Conservation (phyloP, 345 rosid genomes). For the Euphorbia pulcherrima region DNA sequence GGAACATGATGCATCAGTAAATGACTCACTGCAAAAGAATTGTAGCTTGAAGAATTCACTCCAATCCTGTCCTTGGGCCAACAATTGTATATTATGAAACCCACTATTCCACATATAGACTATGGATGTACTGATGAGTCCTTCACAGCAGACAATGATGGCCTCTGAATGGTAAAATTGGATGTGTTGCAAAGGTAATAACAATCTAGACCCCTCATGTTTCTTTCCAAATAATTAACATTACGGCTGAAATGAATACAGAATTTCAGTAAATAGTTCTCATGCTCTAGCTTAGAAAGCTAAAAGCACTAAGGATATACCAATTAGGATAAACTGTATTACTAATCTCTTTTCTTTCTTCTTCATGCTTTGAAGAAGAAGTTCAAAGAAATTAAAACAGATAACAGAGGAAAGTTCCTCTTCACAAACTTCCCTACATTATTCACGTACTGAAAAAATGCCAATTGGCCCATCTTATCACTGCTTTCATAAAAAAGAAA, state of each 20-base stretch:
- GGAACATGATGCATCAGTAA: not conserved
- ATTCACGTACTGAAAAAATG: no score
- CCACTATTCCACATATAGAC: conserved; percentile 55
- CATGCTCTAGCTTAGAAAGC: not conserved
- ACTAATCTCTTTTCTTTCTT: not conserved
- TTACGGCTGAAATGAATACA: not conserved
- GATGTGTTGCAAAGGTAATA: conserved; percentile 46
- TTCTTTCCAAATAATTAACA: not conserved
- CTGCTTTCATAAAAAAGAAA: no score
- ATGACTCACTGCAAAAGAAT: conserved; percentile 8
- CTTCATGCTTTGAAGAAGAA: not conserved
- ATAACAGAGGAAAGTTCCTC: no score
- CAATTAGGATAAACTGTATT: not conserved
- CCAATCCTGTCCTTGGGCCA: conserved; percentile 72
- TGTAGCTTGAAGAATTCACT: conserved; percentile 54
- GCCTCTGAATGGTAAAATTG: conserved; percentile 41
- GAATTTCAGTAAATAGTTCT: not conserved
- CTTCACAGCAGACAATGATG: conserved; percentile 39
- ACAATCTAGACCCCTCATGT: conserved; percentile 1
- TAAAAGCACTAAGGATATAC: not conserved
- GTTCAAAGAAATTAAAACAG: no score
- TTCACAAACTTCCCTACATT: no score
- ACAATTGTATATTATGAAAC: conserved; percentile 26
- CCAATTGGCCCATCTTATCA: no score
- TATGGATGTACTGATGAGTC: conserved; percentile 43